A percentile compares a stretch with the other conserved stretches of the same genome.
Conservation (phyloP, 2,329 filamentous ascomycete species). For the Xylariaceae sp. region DNA sequence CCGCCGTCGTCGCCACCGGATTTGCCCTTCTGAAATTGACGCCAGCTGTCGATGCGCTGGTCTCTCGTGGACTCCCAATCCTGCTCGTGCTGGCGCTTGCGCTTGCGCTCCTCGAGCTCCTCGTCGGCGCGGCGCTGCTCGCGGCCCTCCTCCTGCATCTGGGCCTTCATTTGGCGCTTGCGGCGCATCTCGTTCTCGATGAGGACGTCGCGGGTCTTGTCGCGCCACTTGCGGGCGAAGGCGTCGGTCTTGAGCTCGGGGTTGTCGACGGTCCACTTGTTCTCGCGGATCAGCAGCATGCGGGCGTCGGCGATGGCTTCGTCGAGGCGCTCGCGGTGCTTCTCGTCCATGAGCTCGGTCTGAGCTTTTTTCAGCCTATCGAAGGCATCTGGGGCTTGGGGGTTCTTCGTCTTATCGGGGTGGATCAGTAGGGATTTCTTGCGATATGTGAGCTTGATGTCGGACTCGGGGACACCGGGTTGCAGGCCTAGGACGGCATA, state of each 20-base stretch:
- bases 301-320: slow-evolving; percentile 95
- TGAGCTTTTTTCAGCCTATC: slow-evolving; percentile 96
- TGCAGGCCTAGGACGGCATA: slow-evolving; percentile 95
- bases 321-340: slow-evolving; percentile 79
- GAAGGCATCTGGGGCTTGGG: slow-evolving; percentile 87
- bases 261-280: slow-evolving; percentile 87
- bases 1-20: slow-evolving; percentile 41
- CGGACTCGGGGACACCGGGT: slow-evolving; percentile 89
- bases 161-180: slow-evolving; percentile 80
- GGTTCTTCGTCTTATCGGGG: slow-evolving; percentile 94
- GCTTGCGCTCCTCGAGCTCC: slow-evolving; percentile 74
- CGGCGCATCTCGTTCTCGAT: slow-evolving; percentile 88
- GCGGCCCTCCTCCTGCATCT: slow-evolving; percentile 94
- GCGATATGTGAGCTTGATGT: slow-evolving; percentile 93
- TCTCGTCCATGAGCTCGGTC: slow-evolving; percentile 87
- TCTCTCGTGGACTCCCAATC: slow-evolving; percentile 94
- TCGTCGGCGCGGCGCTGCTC: slow-evolving; percentile 83
- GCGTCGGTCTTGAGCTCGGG: slow-evolving; percentile 79
- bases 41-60: slow-evolving; percentile 88
- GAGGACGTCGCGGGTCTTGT: slow-evolving; percentile 85
- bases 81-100: slow-evolving; percentile 87
- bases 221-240: slow-evolving; percentile 81
- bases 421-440: slow-evolving; percentile 99
- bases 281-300: slow-evolving; percentile 88
- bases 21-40: slow-evolving; percentile 79